phyloP scores from a whole-genome alignment of 1,284 basidiomycete genomes.

The Austropuccinia psidii region DNA sequence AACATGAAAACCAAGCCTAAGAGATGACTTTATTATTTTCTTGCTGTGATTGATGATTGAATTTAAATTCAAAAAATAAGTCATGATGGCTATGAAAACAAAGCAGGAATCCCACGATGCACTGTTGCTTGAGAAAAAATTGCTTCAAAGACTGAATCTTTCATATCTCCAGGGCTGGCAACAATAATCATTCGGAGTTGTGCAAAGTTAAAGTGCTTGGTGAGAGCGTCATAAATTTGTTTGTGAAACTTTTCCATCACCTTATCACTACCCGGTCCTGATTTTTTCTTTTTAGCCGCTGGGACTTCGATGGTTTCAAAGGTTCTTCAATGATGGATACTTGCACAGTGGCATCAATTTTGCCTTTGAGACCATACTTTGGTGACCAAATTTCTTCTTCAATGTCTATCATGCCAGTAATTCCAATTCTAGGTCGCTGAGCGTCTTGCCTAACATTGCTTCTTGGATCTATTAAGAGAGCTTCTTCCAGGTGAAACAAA shows the following conservation, averaged over 20 bases:
- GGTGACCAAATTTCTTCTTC: slow-evolving; percentile 99
- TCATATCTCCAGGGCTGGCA: slow-evolving; percentile 91
- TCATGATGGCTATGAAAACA: no score
- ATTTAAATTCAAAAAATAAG: no score
- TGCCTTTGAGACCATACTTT: slow-evolving; percentile 87
- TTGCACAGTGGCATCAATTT: slow-evolving; percentile 83
- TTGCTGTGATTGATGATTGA: no score
- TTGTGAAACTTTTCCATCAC: slow-evolving; percentile 8
- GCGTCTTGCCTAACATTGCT: slow-evolving; percentile 48
- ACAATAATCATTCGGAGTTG: slow-evolving; percentile 82
- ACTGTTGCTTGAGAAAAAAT: slow-evolving; percentile 68
- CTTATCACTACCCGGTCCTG: slow-evolving; percentile 15
- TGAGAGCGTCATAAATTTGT: slow-evolving; percentile 69
- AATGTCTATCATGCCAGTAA: slow-evolving; percentile 61
- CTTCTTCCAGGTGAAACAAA: slow-evolving; percentile 49
- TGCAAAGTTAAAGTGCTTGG: slow-evolving; percentile 79
- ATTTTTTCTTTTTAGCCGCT: slow-evolving; percentile 73
- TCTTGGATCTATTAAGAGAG: slow-evolving; percentile 60
- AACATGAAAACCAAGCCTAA: slow-evolving; percentile 47
- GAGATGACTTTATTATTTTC: no score
- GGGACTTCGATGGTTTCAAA: slow-evolving; percentile 62
- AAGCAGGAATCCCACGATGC: background rate
- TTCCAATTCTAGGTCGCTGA: slow-evolving; percentile 57
- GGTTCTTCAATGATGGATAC: slow-evolving; percentile 73
- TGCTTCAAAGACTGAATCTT: slow-evolving; percentile 79